Base-by-base conservation (phyloP, 805 yeast genomes). In the Wickerhamomyces sydowiorum region DNA sequence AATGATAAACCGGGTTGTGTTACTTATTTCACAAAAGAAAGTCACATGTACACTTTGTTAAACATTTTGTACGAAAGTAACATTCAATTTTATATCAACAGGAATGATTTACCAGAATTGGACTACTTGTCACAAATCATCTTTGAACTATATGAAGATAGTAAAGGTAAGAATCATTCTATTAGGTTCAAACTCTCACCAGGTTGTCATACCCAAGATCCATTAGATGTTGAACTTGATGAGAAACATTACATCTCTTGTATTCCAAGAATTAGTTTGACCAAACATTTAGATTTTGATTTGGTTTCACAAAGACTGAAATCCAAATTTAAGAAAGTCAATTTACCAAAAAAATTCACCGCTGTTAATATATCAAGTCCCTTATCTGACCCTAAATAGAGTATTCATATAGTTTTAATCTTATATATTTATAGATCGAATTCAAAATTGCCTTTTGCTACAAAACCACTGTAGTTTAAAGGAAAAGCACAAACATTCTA, bases 141-240 rank as follows among this genome's bases (percentile, higher is more conserved):
- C 9, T 93, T 93, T 66, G 99, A 93, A 62, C 66, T 93, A 22
- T 93, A 89, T 62, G 98, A 93, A 62, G 93, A 86, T 49, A 73
- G 76, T 28, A 68, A 74, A 29, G 82, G 83, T 8, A 86, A 87
- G 63, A 83, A 86, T 55, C 96, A 91, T 60, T 84, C 96, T 5
- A 84, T 93, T 42, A 75, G 98, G 56, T 73, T 93, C 46, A 83
- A 91, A n/a, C 72, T 93, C 52, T 86, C 96, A 5, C 98, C 99
- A 1, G 99, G 99, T 18, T 93, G 99, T 64, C 97, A 93, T 65
- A 90, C 98, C 0, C 96, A 89, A 56, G 96, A 91, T 62, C 99
- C 99, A 22, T 72, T 93, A 49, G 99, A 93, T 65, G 96, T 95
- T 36, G 96, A 91, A 62, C 72, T 93, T 37, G 99, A 93, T 65